Evolutionary conservation across 2,329 filamentous ascomycete genomes (phyloP), one percentile per base, ranked within the genome.

Genomic region (Talaromyces sp.): DNA sequence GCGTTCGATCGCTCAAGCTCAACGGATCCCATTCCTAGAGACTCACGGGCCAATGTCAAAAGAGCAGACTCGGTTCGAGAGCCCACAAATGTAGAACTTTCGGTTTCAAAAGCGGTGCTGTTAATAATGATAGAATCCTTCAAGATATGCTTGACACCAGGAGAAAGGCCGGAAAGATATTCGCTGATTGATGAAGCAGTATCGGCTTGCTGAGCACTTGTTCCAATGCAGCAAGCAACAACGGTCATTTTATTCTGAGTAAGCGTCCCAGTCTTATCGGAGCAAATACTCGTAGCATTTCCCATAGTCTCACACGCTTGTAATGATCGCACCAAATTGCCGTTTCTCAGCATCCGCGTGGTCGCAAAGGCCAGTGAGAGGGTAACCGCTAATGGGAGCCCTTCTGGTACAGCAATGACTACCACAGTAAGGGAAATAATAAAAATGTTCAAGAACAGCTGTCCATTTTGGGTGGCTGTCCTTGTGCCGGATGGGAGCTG

Each of bases 251-350:
- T 87, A 73, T 91, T 91, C 66, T 90, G 88, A 0, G 89, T 92
- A 19, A 92, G 78, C 5, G 89, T 92, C 59, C 89, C 89, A 1
- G 89, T 92, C 77, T 92, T 92, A 75, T 92, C 91, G 3, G 90
- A 93, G 76, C 91, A 94, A 41, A 94, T 89, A 0, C 90, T 90
- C 0, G 89, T 90, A 7, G 89, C 90, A 72, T 91, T 92, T 61
- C 90, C 90, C 90, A 92, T 92, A 54, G 91, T 91, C 75, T 92
- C 90, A 71, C 90, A 92, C 24, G 90, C 89, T 72, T 90, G 90
- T 64, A 93, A 83, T 65, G 92, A 88, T 41, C 90, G 87, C 52
- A 92, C 90, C 66, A 93, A 79, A 71, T 92, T 92, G 78, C 90
- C 90, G 75, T 92, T 90, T 70, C 86, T 89, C 66, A 92, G 78